These are phyloP conservation scores for Coelastrella sp. DNA, from an alignment of 139 green algal species.

Conservation along the genomic window DNA sequence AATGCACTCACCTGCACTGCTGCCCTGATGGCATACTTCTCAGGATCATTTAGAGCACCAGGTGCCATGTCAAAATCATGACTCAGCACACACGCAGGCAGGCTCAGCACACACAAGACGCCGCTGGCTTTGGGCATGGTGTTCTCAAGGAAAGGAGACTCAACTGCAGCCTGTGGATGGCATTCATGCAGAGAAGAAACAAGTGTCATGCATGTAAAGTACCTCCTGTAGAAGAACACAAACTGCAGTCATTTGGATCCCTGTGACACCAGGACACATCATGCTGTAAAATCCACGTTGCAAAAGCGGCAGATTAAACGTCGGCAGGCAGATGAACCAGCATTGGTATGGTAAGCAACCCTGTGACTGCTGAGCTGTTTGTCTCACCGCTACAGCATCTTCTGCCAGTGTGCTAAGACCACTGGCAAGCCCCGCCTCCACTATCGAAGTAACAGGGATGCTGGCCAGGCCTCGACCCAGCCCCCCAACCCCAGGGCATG, in stretches of 20 bases:
- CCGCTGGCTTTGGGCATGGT: slow-evolving; percentile 59
- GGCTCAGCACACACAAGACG: slow-evolving; percentile 80
- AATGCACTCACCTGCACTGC: slow-evolving; percentile 50
- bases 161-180: slow-evolving; percentile 62
- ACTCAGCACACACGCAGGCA: slow-evolving; percentile 62
- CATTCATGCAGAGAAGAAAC: not conserved
- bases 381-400: slow-evolving; percentile 60
- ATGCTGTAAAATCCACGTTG: too few species aligned
- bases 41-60: slow-evolving; percentile 35
- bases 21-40: slow-evolving; percentile 51
- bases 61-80: slow-evolving; percentile 28
- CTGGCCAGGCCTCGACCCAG: slow-evolving; percentile 75
- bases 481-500: slow-evolving; percentile 54
- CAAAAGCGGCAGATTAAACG: too few species aligned
- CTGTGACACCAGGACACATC: too few species aligned
- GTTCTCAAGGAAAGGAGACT: slow-evolving; percentile 84
- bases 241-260: too few species aligned
- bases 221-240: too few species aligned
- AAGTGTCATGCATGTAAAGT: too few species aligned
- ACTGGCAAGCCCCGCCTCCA: slow-evolving; percentile 65
- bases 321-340: too few species aligned
- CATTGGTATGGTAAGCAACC: too few species aligned
- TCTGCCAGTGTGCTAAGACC: slow-evolving; percentile 69
- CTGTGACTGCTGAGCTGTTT: too few species aligned
- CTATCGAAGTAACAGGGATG: slow-evolving; percentile 60